Conservation (phyloP, 306 rosid species). For the Rubus parviflorus region DNA sequence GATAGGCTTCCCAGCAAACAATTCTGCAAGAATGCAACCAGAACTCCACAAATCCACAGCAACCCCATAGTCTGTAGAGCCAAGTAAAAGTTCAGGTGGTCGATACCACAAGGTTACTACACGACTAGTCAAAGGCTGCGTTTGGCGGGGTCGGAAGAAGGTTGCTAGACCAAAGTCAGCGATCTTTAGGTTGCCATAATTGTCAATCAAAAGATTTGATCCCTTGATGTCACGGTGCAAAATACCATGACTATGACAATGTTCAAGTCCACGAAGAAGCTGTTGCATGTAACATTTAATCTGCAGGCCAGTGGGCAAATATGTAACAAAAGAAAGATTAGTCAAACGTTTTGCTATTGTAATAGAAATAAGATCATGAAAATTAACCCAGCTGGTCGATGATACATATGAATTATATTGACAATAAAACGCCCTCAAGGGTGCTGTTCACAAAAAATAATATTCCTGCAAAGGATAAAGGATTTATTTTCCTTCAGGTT, state of each 20-base stretch:
- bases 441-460: not conserved
- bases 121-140: conserved; percentile 80
- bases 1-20: conserved; percentile 78
- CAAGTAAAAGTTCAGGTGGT: conserved; percentile 89
- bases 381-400: not conserved
- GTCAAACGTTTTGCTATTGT: not conserved
- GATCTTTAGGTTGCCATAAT: conserved; percentile 70
- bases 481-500: not conserved
- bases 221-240: conserved; percentile 91
- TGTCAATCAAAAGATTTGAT: conserved; percentile 69
- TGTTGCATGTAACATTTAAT: conserved; percentile 83
- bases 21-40: conserved; percentile 88
- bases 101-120: conserved; percentile 92
- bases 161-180: conserved; percentile 88
- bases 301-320: conserved; percentile 37
- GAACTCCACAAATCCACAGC: conserved; percentile 87
- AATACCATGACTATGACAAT: conserved; percentile 74
- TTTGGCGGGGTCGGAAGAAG: conserved; percentile 41
- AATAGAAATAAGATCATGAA: not conserved
- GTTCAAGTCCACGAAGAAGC: conserved; percentile 73
- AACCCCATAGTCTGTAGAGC: conserved; percentile 67
- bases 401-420: not conserved
- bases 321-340: not conserved
- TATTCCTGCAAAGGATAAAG: not conserved
- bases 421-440: not conserved